Conservation (phyloP, 2,329 filamentous ascomycete species). For the Rhexocercosporidium sp. region DNA sequence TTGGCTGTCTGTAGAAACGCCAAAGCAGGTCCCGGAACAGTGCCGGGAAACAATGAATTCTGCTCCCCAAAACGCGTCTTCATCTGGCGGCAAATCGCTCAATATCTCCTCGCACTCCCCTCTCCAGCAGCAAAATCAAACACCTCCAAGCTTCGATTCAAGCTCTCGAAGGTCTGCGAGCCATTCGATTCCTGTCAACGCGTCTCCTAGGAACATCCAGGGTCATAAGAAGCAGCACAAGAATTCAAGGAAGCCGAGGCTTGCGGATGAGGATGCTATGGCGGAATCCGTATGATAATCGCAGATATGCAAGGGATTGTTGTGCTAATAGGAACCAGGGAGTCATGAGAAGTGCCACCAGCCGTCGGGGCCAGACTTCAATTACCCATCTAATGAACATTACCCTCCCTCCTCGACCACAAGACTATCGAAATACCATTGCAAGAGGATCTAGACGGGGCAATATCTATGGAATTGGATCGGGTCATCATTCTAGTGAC, state of each 20-base stretch:
- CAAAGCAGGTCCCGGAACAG: background rate
- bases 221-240: constrained; percentile 81
- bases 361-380: constrained; percentile 89
- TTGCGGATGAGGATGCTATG: constrained; percentile 85
- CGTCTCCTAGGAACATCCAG: constrained; percentile 76
- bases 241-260: constrained; percentile 73
- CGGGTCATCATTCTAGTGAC: constrained; percentile 87
- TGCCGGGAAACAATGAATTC: constrained; percentile 38
- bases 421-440: constrained; percentile 56
- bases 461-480: constrained; percentile 83
- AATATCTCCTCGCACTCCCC: constrained; percentile 39
- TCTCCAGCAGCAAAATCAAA: constrained; percentile 37
- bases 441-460: constrained; percentile 63
- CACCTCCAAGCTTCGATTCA: constrained; percentile 38
- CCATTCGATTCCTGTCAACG: constrained; percentile 27
- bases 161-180: constrained; percentile 35
- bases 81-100: constrained; percentile 40
- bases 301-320: background rate
- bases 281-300: constrained; percentile 69
- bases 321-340: constrained; percentile 29
- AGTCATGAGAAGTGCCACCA: constrained; percentile 66
- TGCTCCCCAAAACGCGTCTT: constrained; percentile 37
- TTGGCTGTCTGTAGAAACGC: constrained; percentile 20
- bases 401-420: constrained; percentile 75
- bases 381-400: constrained; percentile 98